Evolutionary conservation across 352 stramenopile genomes (phyloP), one percentile per base, ranked within the genome.

Genomic region (Globisporangium parvum): DNA sequence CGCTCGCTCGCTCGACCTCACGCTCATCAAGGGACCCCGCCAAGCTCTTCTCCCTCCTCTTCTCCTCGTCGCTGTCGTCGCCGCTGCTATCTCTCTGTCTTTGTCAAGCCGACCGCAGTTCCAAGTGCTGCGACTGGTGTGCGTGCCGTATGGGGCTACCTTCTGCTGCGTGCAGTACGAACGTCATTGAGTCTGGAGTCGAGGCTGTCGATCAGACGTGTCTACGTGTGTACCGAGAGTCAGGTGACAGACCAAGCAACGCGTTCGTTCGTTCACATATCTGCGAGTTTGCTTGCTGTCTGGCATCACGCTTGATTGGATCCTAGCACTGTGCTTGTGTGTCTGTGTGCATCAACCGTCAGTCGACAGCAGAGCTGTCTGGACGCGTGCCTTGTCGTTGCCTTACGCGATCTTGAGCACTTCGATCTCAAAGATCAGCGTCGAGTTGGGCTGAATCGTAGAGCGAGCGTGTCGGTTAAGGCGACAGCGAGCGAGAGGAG

Each of bases 351-450:
- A 21, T 14, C 20, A 18, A n/a, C 33, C 18, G 46, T 11, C 46
- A 12, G 23, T 33, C 15, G 23, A 6, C 45, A 44, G 11, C 5
- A 28, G 6, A 31, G 52, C 9, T 57, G 50, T 9, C 20, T 23
- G 21, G 23, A 28, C 24, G n/a, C 5, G 37, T 15, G 8, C 11
- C 12, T 18, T 39, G 17, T 39, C 10, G 47, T 12, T 31, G 21
- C 1, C 9, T 73, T 82, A 88, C 52, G 72, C 60, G 58, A 87
- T 81, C 67, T 90, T 83, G 62, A 93, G 76, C 58, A 98, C 80
- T 63, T 97, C 86, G 63, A 97, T 97, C 60, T 97, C 90, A 68
- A 98, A 98, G 52, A 94, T 70, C 10, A 98, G 69, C 57, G 76
- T 78, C 31, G 85, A 96, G 69, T 98, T 88, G 24, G 91, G 93